These are phyloP conservation scores for Helotiales sp. DNA, from an alignment of 2,329 filamentous ascomycete species.

Conservation along the genomic window DNA sequence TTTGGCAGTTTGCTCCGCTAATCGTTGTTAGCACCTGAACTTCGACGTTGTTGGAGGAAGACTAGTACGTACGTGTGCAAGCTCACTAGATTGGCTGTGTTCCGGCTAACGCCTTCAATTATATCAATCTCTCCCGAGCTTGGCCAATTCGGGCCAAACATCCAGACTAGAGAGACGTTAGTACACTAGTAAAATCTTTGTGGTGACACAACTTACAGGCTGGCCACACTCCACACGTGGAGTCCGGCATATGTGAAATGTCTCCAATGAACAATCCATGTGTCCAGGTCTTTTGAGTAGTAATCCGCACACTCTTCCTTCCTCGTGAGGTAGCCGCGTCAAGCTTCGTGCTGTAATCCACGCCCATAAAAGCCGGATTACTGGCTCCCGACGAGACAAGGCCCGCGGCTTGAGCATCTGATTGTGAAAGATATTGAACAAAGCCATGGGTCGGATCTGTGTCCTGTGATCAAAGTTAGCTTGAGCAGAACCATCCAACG, in stretches of 20 bases:
- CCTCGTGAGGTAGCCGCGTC: not conserved
- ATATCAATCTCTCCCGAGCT: slow-evolving; percentile 73
- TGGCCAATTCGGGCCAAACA: slow-evolving; percentile 65
- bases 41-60: slow-evolving; percentile 36
- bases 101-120: slow-evolving; percentile 72
- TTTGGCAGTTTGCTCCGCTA: not conserved
- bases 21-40: not conserved
- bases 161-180: slow-evolving; percentile 30
- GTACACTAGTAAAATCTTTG: not conserved
- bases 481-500: not conserved
- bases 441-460: not conserved
- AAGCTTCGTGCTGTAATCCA: not conserved
- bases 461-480: not conserved
- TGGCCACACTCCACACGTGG: slow-evolving; percentile 59
- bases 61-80: slow-evolving; percentile 64
- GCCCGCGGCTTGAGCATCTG: not conserved
- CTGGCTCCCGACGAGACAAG: not conserved
- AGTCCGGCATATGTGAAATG: slow-evolving; percentile 57
- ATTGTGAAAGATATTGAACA: not conserved
- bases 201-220: slow-evolving; percentile 40
- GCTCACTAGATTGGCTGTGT: slow-evolving; percentile 59
- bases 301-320: not conserved
- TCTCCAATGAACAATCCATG: slow-evolving; percentile 60
- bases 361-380: not conserved
- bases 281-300: slow-evolving; percentile 45